A percentile compares a stretch with the other conserved stretches of the same genome.
Evolutionary conservation across 2,329 filamentous ascomycete genomes (phyloP).

Genomic region (Alternaria metachromatica): DNA sequence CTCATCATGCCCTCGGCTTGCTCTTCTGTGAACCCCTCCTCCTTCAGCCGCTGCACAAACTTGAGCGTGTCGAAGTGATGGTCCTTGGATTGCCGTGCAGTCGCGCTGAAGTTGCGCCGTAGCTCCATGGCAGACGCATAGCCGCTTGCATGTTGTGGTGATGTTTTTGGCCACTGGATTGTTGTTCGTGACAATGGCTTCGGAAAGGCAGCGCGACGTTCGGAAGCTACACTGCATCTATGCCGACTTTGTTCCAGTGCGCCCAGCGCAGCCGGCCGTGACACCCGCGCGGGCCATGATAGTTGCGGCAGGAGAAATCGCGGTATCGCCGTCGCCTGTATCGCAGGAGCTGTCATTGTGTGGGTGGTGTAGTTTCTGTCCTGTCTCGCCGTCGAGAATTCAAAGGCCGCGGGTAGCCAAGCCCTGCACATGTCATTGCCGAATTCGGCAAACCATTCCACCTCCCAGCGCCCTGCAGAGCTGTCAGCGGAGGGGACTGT

Average conservation of each 20-base stretch:
- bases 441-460: slow-evolving; percentile 28
- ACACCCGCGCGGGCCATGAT: slow-evolving; percentile 41
- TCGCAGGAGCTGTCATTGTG: slow-evolving; percentile 35
- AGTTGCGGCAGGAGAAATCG: slow-evolving; percentile 49
- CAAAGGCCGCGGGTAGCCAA: slow-evolving; percentile 19
- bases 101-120: slow-evolving; percentile 68
- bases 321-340: slow-evolving; percentile 40
- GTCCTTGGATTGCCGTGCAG: slow-evolving; percentile 68
- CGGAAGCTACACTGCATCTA: slow-evolving; percentile 18
- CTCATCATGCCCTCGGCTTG: slow-evolving; percentile 99
- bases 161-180: slow-evolving; percentile 9
- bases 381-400: slow-evolving; percentile 12
- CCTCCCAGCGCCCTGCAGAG: background rate
- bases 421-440: slow-evolving; percentile 26
- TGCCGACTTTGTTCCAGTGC: slow-evolving; percentile 24
- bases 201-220: slow-evolving; percentile 16
- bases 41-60: slow-evolving; percentile 88
- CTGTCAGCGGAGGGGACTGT: background rate
- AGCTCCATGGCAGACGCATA: slow-evolving; percentile 10
- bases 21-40: slow-evolving; percentile 93
- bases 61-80: slow-evolving; percentile 99
- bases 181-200: slow-evolving; percentile 10
- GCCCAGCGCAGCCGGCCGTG: slow-evolving; percentile 26
- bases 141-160: slow-evolving; percentile 6
- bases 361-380: slow-evolving; percentile 19